Percentiles rank a stretch among this genome's conserved stretches.
These are phyloP conservation scores for Chenopodium formosanum DNA, from an alignment of 148 eudicot genomes.

Conservation along the genomic window DNA sequence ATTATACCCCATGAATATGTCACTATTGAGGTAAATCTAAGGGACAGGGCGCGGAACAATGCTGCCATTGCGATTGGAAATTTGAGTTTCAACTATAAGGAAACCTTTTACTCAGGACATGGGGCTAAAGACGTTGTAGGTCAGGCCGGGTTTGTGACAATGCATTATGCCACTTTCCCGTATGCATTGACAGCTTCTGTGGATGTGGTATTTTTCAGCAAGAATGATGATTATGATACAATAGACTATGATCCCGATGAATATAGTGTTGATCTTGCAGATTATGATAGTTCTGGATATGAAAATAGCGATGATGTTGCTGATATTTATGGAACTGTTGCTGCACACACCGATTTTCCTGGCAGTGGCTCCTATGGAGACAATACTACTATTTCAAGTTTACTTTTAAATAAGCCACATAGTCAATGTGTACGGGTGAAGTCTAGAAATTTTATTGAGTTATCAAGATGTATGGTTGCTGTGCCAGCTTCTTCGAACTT, in stretches of 20 bases:
- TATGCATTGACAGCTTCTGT: neutral
- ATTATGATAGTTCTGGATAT: neutral
- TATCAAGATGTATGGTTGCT: neutral
- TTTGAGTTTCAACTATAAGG: neutral
- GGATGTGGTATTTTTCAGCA: neutral
- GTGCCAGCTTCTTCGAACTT: neutral
- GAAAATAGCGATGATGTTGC: neutral
- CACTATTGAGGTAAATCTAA: neutral
- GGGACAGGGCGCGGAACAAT: neutral
- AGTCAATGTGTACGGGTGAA: neutral
- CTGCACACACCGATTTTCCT: neutral
- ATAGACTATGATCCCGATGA: neutral
- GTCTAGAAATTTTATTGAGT: neutral
- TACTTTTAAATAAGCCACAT: neutral
- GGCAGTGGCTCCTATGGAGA: neutral
- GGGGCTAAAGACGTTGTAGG: neutral
- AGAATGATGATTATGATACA: conserved; percentile 1
- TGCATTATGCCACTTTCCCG: conserved; percentile 1
- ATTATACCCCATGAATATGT: neutral
- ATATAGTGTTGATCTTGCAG: neutral
- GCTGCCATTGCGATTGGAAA: neutral
- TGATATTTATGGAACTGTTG: neutral
- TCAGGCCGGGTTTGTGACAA: neutral
- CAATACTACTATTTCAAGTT: neutral
- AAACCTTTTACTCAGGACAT: neutral